Percentiles rank a stretch among this genome's conserved stretches.
phyloP scores from a whole-genome alignment of 352 stramenopile species.

The Elongisporangium anandrum region DNA sequence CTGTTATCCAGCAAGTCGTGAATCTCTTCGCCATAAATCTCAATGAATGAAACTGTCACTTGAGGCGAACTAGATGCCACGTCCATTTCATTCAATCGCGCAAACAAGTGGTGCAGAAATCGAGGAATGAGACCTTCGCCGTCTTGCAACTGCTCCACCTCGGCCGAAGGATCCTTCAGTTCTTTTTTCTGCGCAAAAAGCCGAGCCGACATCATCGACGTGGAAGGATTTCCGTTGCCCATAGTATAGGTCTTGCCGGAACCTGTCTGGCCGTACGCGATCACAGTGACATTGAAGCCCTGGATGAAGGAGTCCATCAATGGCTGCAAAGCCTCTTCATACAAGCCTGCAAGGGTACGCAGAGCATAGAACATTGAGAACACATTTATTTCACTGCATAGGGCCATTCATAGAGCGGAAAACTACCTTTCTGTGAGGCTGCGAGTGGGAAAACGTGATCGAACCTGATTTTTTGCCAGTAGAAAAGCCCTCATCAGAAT shows the following conservation, averaged over 20 bases:
- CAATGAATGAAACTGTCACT: conserved; percentile 88
- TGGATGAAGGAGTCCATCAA: conserved; percentile 81
- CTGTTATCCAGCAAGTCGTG: conserved; percentile 88
- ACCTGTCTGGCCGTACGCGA: conserved; percentile 83
- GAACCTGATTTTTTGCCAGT: conserved; percentile 34
- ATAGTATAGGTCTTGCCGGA: conserved; percentile 86
- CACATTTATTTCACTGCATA: neutral
- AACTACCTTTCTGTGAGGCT: conserved; percentile 42
- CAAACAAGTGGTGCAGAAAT: conserved; percentile 79
- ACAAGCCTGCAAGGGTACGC: conserved; percentile 35
- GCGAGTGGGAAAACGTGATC: conserved; percentile 74
- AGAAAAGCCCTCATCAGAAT: neutral
- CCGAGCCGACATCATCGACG: conserved; percentile 26
- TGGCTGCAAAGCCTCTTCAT: conserved; percentile 67
- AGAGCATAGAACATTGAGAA: neutral
- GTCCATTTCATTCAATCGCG: conserved; percentile 29
- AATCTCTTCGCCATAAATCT: conserved; percentile 98
- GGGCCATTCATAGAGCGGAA: neutral
- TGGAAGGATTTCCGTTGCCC: conserved; percentile 59
- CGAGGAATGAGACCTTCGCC: conserved; percentile 80
- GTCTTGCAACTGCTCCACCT: conserved; percentile 25
- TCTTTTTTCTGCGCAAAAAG: conserved; percentile 20
- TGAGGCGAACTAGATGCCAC: conserved; percentile 25
- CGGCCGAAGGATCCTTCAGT: neutral
- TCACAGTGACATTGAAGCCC: conserved; percentile 88